phyloP scores from a whole-genome alignment of 805 yeast species.

The Torulaspora franciscae region DNA sequence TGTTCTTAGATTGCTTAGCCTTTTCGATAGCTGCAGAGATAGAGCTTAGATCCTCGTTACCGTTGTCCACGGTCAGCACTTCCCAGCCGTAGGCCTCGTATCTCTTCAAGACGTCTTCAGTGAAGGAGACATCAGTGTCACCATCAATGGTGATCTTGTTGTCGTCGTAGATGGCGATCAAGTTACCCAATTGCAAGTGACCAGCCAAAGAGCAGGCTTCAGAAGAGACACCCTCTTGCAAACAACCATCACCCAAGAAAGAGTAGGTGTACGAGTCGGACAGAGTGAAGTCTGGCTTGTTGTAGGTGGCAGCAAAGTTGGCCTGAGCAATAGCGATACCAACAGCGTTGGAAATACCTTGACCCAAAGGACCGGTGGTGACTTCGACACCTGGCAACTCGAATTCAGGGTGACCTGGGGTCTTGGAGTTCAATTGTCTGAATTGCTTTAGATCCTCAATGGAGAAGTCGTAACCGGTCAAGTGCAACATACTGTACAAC shows the following conservation, averaged over 20 bases:
- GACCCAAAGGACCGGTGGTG: slow-evolving; percentile 98
- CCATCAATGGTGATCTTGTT: slow-evolving; percentile 97
- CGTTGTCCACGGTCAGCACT: slow-evolving; percentile 68
- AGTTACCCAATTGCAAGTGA: slow-evolving; percentile 86
- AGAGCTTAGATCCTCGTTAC: slow-evolving; percentile 70
- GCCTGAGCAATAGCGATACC: slow-evolving; percentile 95
- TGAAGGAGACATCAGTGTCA: slow-evolving; percentile 80
- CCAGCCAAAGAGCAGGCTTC: slow-evolving; percentile 96
- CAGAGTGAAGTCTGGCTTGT: slow-evolving; percentile 68
- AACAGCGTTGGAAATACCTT: slow-evolving; percentile 93
- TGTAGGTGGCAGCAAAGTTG: slow-evolving; percentile 86
- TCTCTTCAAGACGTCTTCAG: slow-evolving; percentile 84
- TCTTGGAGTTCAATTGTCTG: slow-evolving; percentile 84
- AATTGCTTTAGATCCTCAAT: slow-evolving; percentile 85
- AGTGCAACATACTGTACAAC: slow-evolving; percentile 76
- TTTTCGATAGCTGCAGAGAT: slow-evolving; percentile 69
- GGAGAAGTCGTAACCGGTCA: slow-evolving; percentile 70
- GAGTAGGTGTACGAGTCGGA: slow-evolving; percentile 72
- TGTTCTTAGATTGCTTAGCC: slow-evolving; percentile 69
- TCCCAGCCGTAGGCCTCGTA: slow-evolving; percentile 95
- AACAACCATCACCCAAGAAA: slow-evolving; percentile 95
- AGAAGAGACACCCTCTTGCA: slow-evolving; percentile 95
- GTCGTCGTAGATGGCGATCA: slow-evolving; percentile 94
- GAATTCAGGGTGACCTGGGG: slow-evolving; percentile 97
- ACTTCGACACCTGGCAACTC: slow-evolving; percentile 93